Evolutionary conservation across 1,139 yeast genomes (phyloP).

Genomic region (Geotrichum reessii): DNA sequence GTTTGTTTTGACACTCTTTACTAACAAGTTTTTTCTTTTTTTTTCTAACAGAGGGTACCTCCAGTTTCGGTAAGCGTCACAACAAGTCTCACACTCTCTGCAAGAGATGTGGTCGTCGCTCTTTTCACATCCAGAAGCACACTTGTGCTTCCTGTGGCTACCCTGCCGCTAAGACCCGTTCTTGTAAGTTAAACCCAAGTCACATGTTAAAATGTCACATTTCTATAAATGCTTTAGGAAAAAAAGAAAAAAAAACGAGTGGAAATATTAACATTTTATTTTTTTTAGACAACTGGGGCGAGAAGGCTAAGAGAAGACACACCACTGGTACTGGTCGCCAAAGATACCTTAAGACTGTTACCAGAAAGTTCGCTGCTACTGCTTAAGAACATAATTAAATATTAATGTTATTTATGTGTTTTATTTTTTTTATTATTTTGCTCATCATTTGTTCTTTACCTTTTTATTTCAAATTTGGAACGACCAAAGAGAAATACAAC

Average conservation of each 20-base stretch:
- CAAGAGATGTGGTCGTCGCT: conserved; percentile 98
- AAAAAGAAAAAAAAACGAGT: no score
- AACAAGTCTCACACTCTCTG: conserved; percentile 99
- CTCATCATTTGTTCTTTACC: neutral
- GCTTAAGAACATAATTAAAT: neutral
- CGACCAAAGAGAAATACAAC: no score
- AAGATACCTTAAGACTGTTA: conserved; percentile 94
- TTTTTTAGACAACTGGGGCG: conserved; percentile 91
- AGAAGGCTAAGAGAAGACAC: conserved; percentile 98
- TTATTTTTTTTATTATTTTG: neutral
- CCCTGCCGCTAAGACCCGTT: conserved; percentile 99
- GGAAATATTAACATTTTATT: no score
- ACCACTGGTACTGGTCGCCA: conserved; percentile 99
- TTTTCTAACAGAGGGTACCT: conserved; percentile 50
- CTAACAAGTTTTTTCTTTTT: no score
- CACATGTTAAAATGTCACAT: no score
- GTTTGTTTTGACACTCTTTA: no score
- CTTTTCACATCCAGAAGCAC: conserved; percentile 99
- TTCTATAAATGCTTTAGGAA: no score
- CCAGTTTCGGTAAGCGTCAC: conserved; percentile 99
- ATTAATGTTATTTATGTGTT: neutral
- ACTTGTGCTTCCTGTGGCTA: conserved; percentile 98
- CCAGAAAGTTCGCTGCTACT: conserved; percentile 64
- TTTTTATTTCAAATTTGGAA: neutral
- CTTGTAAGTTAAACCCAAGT: conserved; percentile 24